Evolutionary conservation across 75 land plant species (phyloP).

Genomic region (Cunninghamia lanceolata): DNA sequence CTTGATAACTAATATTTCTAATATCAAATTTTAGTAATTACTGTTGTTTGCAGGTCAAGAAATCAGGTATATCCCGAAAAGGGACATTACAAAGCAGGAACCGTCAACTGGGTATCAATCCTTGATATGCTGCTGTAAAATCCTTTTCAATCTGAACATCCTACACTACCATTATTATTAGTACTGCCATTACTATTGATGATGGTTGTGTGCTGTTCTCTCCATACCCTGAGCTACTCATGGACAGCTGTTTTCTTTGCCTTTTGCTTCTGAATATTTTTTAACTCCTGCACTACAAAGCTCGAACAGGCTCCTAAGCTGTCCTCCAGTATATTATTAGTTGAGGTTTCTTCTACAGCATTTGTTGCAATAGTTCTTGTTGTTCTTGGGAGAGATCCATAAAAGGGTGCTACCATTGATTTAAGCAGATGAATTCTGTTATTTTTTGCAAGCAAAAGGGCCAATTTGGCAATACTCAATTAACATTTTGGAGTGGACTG

Average conservation of each 20-base stretch:
- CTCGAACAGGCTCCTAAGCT: not conserved
- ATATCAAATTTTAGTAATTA: no score
- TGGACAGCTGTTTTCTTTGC: not conserved
- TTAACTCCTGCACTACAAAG: not conserved
- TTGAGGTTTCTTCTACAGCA: not conserved
- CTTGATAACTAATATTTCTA: no score
- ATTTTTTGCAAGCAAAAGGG: not conserved
- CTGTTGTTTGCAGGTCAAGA: no score
- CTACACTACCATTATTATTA: not conserved
- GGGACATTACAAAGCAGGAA: no score
- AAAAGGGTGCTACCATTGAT: not conserved
- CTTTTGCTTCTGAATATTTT: slow-evolving; percentile 6
- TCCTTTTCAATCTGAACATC: not conserved
- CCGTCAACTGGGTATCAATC: not conserved
- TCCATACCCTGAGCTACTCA: not conserved
- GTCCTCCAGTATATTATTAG: not conserved
- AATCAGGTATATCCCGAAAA: no score
- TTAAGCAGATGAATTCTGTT: not conserved
- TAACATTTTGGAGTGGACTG: not conserved
- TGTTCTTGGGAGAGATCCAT: not conserved
- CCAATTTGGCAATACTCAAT: not conserved
- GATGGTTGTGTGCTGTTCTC: not conserved
- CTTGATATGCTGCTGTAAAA: not conserved
- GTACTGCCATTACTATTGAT: not conserved
- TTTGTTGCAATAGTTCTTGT: not conserved